These are phyloP conservation scores for Aschersonia sp. DNA, from an alignment of 2,329 filamentous ascomycete genomes.

Conservation along the genomic window DNA sequence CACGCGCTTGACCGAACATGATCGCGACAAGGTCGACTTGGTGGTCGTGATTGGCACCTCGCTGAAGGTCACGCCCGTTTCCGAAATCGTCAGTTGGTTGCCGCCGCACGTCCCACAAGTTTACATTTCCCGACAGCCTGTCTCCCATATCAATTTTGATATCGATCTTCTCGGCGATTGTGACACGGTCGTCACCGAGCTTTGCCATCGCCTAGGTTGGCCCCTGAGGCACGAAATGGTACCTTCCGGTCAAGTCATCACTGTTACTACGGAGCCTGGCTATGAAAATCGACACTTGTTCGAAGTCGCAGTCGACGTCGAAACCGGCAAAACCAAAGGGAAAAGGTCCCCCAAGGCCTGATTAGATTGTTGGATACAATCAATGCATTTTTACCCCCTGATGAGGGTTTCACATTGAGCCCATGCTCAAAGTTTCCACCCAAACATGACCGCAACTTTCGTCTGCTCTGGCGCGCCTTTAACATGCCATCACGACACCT, in stretches of 20 bases:
- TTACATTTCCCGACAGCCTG: conserved; percentile 74
- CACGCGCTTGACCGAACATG: conserved; percentile 63
- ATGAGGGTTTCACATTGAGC: too few relatives aligned
- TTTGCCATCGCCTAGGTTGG: conserved; percentile 75
- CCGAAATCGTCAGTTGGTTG: conserved; percentile 72
- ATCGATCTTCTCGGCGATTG: conserved; percentile 94
- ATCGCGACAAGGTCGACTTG: conserved; percentile 69
- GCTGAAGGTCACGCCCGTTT: conserved; percentile 89
- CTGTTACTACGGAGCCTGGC: conserved; percentile 28
- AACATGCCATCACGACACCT: too few relatives aligned
- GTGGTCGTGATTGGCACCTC: conserved; percentile 94
- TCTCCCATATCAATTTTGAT: conserved; percentile 86
- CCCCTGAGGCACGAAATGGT: conserved; percentile 71
- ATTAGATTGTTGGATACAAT: not conserved
- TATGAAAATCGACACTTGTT: conserved; percentile 23
- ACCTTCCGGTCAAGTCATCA: conserved; percentile 46
- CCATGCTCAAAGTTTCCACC: too few relatives aligned
- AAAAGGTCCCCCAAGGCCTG: not conserved
- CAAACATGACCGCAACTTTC: too few relatives aligned
- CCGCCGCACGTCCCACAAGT: conserved; percentile 75
- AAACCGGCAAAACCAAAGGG: not conserved
- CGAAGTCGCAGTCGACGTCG: conserved; percentile 6
- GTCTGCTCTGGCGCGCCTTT: too few relatives aligned
- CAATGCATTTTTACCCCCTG: too few relatives aligned
- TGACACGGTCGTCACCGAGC: conserved; percentile 76